Base-by-base conservation (phyloP, 2,329 filamentous ascomycete genomes). In the Sarocladiaceae sp. region DNA sequence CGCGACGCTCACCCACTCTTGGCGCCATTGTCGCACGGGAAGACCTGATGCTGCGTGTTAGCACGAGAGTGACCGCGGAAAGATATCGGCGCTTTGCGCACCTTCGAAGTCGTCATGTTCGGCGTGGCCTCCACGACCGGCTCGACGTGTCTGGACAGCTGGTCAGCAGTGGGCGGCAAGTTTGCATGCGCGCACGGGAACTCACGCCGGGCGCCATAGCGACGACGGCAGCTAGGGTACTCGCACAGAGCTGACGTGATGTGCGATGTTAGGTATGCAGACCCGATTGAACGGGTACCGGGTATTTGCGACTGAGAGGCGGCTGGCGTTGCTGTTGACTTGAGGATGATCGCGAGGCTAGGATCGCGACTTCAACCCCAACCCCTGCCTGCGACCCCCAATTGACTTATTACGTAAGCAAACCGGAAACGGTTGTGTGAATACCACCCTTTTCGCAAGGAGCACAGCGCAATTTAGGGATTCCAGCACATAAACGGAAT, bases 11-110 rank as follows among this genome's bases (percentile, higher is more conserved):
- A 90, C 79, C 70, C 75, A 76, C 54, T 87, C 83, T 57, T 88
- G 84, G 52, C 88, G 84, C 87, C 91, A 97, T 79, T 96, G 90
- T 63, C 91, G 87, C 53, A 97, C 87, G 15, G 93, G 93, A 11
- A 97, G 79, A 54, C 91, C 90, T 77, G 81, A 33, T 5, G 22
- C 75, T 29, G 48, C 22, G 15, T n/a, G 39, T 67, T 52, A 66
- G 59, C 52, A 57, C 37, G n/a, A 4, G n/a, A 33, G 6, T 20
- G 15, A 12, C 5, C 17, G 10, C 10, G 3, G 18, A 18, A 22
- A n/a, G 11, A 20, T 31, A 25, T n/a, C 4, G 29, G 18, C 8
- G 11, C 25, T 3, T 37, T 25, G 46, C 60, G 54, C 65, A 78
- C 76, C 79, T 69, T 84, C 80, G 52, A 83, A 83, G 56, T 83